phyloP scores from a whole-genome alignment of 2,329 filamentous ascomycete species.

The Fusarium sp. region DNA sequence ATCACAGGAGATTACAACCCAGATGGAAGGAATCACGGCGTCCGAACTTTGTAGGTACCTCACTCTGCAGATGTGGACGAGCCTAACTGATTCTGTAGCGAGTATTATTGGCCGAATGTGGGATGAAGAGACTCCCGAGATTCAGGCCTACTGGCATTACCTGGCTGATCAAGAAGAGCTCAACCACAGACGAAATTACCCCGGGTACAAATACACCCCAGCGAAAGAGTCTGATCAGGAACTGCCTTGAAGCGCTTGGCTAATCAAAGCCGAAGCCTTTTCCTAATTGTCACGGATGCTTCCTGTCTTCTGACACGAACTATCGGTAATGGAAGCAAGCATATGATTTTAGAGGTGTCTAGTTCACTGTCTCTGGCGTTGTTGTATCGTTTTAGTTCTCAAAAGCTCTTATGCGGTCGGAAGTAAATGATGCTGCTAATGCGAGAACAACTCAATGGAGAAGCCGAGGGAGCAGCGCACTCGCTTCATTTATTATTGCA shows the following conservation, averaged over 20 bases:
- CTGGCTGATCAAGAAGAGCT: conserved; percentile 44
- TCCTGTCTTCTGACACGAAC: neutral
- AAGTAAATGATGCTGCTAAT: neutral
- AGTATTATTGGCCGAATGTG: conserved; percentile 46
- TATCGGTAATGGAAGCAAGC: neutral
- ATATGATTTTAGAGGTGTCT: neutral
- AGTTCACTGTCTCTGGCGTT: neutral
- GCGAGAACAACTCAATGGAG: neutral
- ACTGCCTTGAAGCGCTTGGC: neutral
- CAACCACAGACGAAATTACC: conserved; percentile 47
- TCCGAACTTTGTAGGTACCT: conserved; percentile 49
- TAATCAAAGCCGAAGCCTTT: neutral
- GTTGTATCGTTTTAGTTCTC: neutral
- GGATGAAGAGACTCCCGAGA: conserved; percentile 44
- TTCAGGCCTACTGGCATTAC: conserved; percentile 40
- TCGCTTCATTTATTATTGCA: neutral
- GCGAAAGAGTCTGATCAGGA: neutral
- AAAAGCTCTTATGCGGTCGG: neutral
- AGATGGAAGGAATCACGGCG: conserved; percentile 45
- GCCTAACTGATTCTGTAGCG: conserved; percentile 38
- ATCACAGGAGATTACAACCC: conserved; percentile 41
- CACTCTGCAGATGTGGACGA: neutral
- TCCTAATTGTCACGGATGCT: neutral
- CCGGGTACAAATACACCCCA: conserved; percentile 35
- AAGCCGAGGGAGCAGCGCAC: neutral